These are phyloP conservation scores for Lachnellula cervina DNA, from an alignment of 2,329 filamentous ascomycete species.

Conservation along the genomic window DNA sequence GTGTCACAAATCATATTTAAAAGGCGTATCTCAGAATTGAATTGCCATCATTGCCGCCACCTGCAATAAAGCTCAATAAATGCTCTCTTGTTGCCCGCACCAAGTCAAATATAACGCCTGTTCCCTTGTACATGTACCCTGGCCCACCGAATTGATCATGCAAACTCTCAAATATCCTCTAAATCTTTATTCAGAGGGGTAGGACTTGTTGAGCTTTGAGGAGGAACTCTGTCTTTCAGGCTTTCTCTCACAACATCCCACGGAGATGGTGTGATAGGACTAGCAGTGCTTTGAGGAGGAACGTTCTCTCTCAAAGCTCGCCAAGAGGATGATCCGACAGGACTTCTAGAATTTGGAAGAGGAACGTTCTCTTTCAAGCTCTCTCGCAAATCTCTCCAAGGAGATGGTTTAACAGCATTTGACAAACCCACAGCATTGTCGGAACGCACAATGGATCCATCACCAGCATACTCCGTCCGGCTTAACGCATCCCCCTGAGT, in stretches of 20 bases:
- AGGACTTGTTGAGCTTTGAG: neutral
- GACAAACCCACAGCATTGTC: neutral
- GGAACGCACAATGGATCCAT: neutral
- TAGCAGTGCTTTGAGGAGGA: neutral
- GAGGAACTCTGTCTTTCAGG: neutral
- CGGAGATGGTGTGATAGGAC: neutral
- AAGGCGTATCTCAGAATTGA: too few species aligned
- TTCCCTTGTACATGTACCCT: neutral
- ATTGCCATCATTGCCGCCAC: too few species aligned
- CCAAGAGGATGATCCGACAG: neutral
- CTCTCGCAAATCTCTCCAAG: neutral
- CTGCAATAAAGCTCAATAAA: too few species aligned
- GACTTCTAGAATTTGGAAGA: neutral
- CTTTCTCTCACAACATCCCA: neutral
- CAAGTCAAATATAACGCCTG: neutral
- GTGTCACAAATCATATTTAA: too few species aligned
- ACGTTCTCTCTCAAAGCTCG: neutral
- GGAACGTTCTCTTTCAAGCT: neutral
- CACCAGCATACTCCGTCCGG: conserved; percentile 14
- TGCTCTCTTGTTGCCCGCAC: neutral
- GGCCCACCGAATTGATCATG: too few species aligned
- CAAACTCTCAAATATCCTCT: neutral
- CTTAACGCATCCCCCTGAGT: conserved; percentile 21
- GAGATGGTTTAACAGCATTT: neutral
- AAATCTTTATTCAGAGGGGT: neutral